Base-by-base conservation (phyloP, 306 rosid species). In the Prunus salicina region DNA sequence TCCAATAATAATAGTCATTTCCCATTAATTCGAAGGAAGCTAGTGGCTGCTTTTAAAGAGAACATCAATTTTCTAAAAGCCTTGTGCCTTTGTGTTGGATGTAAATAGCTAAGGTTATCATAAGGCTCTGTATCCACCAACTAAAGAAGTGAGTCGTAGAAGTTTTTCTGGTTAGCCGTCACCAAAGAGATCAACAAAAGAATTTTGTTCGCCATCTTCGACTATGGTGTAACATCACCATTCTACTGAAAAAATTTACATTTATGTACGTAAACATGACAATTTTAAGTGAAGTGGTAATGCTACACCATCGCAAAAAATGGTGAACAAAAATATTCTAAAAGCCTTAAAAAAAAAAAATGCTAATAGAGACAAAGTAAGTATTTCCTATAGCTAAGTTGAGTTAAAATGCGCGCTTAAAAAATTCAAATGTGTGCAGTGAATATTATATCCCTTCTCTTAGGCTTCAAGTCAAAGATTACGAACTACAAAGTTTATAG, bases 391-490 rank as follows among this genome's bases (percentile, higher is more conserved):
- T 22, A 55, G 57, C 7, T 65, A 34, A 51, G 41, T 43, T 53
- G 14, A 65, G 16, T 22, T 14, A 52, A 38, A 64, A 32, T 8
- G 49, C 24, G 69, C 46, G 38, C 70, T 45, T 55, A 65, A 57
- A 45, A 45, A 14, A 66, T 25, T 16, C 19, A 28, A 64, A 45
- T 11, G 11, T 18, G 38, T 51, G 22, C 43, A 47, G 60, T 18
- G 55, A 66, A 68, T 73, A 41, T 19, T 53, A 64, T 68, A 74
- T 3, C n/a, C 19, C 80, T 75, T 72, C 61, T 74, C 83, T 83
- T 75, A n/a, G 73, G 78, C 80, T 55, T 79, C 53, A 83, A 83
- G 83, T 79, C 80, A 83, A 78, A 82, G 67, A 79, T 70, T 79
- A 47, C 76, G 76, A 71, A 64, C 32, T 69, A 70, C 67, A 75